Conservation (phyloP, 2,329 filamentous ascomycete species). For the Diplodia mutila region DNA sequence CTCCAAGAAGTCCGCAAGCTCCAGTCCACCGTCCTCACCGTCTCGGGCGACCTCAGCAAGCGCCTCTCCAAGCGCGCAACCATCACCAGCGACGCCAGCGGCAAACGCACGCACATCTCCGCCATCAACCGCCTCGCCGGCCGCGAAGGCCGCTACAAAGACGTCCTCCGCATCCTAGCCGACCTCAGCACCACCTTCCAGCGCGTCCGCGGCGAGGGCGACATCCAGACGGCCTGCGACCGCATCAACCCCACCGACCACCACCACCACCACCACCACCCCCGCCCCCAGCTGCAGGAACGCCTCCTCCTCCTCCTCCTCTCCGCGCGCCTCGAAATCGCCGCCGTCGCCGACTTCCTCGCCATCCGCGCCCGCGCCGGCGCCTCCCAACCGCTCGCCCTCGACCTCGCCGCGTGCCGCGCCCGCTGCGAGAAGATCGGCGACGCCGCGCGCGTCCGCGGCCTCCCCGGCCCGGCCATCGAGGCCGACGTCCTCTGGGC, state of each 20-base stretch:
- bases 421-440: neutral
- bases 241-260: neutral
- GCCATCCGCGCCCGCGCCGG: neutral
- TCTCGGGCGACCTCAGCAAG: neutral
- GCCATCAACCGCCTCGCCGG: neutral
- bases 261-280: neutral
- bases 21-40: neutral
- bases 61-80: neutral
- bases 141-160: neutral
- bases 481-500: neutral
- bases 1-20: neutral
- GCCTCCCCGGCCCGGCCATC: neutral
- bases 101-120: neutral
- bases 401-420: neutral
- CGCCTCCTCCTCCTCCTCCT: neutral
- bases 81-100: neutral
- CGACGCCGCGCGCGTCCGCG: neutral
- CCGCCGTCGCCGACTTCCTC: neutral
- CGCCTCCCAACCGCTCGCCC: neutral
- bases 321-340: neutral
- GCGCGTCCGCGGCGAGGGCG: neutral
- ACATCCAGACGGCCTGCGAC: neutral
- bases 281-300: neutral
- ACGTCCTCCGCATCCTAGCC: neutral
- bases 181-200: neutral